Evolutionary conservation across 345 rosid genomes (phyloP).

Genomic region (Melaleuca quinquenervia): DNA sequence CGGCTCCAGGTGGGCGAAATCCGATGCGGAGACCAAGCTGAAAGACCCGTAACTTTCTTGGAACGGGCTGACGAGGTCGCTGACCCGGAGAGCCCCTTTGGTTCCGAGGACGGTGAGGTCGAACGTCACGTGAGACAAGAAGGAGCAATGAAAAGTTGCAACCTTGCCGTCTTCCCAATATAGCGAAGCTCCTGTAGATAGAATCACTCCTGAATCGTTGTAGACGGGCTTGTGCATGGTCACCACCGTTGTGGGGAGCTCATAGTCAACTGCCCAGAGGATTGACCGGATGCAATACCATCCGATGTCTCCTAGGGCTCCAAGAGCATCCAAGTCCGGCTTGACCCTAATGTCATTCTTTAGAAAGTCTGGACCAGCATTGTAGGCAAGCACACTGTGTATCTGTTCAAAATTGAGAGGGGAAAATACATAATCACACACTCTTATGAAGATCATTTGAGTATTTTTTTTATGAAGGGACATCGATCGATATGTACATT

Average conservation of each 20-base stretch:
- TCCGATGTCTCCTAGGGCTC: slow-evolving; percentile 7
- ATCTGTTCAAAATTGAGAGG: background rate
- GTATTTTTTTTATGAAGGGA: background rate
- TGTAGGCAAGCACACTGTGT: background rate
- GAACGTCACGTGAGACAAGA: slow-evolving; percentile 2
- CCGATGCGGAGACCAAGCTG: background rate
- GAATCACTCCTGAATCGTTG: slow-evolving; percentile 1
- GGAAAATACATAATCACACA: background rate
- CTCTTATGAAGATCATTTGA: background rate
- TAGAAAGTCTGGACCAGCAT: background rate
- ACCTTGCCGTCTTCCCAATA: background rate
- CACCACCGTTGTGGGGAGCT: slow-evolving; percentile 3
- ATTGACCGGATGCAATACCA: slow-evolving; percentile 14
- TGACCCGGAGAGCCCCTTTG: slow-evolving; percentile 1
- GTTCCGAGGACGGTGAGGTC: slow-evolving; percentile 2
- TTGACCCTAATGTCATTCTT: slow-evolving; percentile 6
- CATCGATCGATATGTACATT: background rate
- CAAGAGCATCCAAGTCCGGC: slow-evolving; percentile 6
- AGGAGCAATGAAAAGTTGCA: slow-evolving; percentile 3
- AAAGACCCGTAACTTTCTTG: background rate
- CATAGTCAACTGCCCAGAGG: slow-evolving; percentile 4
- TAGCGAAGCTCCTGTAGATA: slow-evolving; percentile 4
- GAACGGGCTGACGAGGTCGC: slow-evolving; percentile 1
- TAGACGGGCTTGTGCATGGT: slow-evolving; percentile 1
- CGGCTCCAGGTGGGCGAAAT: background rate